Conservation (phyloP, 805 yeast genomes). For the Tetrapisispora pingtungensis region DNA sequence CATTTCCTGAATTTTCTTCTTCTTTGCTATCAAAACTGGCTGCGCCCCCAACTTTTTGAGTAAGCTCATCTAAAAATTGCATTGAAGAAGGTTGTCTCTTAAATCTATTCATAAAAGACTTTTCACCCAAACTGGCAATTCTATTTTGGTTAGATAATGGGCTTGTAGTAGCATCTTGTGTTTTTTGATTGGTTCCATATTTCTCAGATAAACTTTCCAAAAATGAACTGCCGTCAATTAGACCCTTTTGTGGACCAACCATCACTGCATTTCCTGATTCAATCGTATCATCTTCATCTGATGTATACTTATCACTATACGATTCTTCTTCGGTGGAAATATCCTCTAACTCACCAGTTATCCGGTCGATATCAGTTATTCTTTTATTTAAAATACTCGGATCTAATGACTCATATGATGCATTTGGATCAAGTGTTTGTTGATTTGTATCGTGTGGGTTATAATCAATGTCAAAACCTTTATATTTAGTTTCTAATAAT, state of each 20-base stretch:
- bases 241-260: neutral
- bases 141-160: constrained; percentile 3
- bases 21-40: neutral
- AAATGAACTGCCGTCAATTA: constrained; percentile 20
- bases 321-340: neutral
- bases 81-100: constrained; percentile 18
- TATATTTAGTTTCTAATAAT: constrained; percentile 57
- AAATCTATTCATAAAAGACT: constrained; percentile 24
- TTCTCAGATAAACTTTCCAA: constrained; percentile 26
- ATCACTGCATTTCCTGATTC: neutral
- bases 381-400: constrained; percentile 16
- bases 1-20: constrained; percentile 2
- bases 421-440: neutral
- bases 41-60: constrained; percentile 11
- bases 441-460: constrained; percentile 10
- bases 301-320: constrained; percentile 1
- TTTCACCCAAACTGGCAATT: constrained; percentile 7
- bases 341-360: constrained; percentile 14
- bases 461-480: constrained; percentile 54
- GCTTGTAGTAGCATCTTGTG: neutral
- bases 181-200: constrained; percentile 23
- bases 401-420: constrained; percentile 15
- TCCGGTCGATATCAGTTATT: constrained; percentile 18
- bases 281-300: constrained; percentile 6
- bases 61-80: constrained; percentile 21